These are phyloP conservation scores for Pleurotus sapidus DNA, from an alignment of 768 basidiomycete genomes.

Conservation along the genomic window DNA sequence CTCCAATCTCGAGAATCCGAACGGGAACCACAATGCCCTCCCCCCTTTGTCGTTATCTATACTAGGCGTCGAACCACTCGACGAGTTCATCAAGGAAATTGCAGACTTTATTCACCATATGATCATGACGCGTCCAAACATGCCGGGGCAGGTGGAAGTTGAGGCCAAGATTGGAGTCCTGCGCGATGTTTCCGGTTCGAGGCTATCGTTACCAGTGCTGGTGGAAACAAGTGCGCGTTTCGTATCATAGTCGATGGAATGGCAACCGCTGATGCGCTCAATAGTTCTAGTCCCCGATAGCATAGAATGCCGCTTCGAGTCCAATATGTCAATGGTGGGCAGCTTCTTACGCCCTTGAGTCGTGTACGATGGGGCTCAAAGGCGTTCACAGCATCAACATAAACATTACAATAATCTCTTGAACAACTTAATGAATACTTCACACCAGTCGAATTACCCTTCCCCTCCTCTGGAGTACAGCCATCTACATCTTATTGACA, in stretches of 20 bases:
- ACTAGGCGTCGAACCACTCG: slow-evolving; percentile 85
- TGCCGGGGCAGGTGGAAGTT: slow-evolving; percentile 69
- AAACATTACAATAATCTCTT: slow-evolving; percentile 82
- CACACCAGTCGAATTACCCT: slow-evolving; percentile 43
- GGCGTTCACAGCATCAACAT: slow-evolving; percentile 67
- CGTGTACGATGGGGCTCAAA: slow-evolving; percentile 9
- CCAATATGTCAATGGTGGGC: slow-evolving; percentile 88
- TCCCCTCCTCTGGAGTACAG: slow-evolving; percentile 65
- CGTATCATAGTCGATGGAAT: slow-evolving; percentile 6
- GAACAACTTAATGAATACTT: slow-evolving; percentile 71
- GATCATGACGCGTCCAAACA: slow-evolving; percentile 54
- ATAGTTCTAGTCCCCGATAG: slow-evolving; percentile 68
- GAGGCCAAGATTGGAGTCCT: slow-evolving; percentile 89
- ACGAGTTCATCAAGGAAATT: slow-evolving; percentile 90
- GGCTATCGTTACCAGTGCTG: slow-evolving; percentile 68
- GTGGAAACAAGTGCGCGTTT: slow-evolving; percentile 78
- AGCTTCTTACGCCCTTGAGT: slow-evolving; percentile 1
- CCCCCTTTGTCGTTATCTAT: slow-evolving; percentile 77
- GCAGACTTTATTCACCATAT: slow-evolving; percentile 85
- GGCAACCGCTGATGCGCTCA: background rate
- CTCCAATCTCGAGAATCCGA: slow-evolving; percentile 13
- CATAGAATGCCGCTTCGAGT: slow-evolving; percentile 75
- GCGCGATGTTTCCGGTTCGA: slow-evolving; percentile 52
- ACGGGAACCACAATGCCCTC: slow-evolving; percentile 29
- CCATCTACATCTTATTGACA: slow-evolving; percentile 78